A percentile compares a stretch with the other conserved stretches of the same genome.
Conservation (phyloP, 2,329 filamentous ascomycete species). For the Fusarium sp. region DNA sequence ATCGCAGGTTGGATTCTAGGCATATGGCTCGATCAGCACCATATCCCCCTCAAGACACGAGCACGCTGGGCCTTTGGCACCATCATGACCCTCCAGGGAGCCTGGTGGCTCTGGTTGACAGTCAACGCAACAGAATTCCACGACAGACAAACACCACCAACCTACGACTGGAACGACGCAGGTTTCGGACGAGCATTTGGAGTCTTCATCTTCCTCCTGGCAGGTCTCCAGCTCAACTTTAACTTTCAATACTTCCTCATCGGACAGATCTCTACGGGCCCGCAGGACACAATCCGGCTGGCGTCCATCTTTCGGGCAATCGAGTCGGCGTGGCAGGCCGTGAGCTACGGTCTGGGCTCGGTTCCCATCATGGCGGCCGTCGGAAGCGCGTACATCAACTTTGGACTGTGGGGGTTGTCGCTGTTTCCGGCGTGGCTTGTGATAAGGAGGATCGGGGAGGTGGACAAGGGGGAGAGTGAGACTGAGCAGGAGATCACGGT, state of each 20-base stretch:
- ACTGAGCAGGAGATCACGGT: neutral
- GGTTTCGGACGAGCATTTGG: neutral
- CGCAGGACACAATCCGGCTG: neutral
- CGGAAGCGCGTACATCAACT: neutral
- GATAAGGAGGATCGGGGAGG: neutral
- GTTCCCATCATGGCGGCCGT: neutral
- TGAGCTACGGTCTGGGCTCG: neutral
- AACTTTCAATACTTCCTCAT: neutral
- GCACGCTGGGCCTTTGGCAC: neutral
- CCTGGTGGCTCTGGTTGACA: neutral
- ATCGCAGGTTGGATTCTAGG: neutral
- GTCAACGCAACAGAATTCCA: neutral
- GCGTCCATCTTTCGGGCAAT: neutral
- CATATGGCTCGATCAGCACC: slow-evolving; percentile 45
- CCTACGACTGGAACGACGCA: neutral
- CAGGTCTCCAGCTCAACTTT: neutral
- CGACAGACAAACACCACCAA: neutral
- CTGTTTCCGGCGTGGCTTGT: neutral
- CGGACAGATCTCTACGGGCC: neutral
- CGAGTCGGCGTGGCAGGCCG: neutral
- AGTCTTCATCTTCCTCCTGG: neutral
- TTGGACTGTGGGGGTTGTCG: neutral
- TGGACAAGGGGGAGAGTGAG: neutral
- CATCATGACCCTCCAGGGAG: neutral
- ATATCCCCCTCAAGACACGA: neutral